Evolutionary conservation across 306 rosid genomes (phyloP).

Genomic region (Glycine latifolia): DNA sequence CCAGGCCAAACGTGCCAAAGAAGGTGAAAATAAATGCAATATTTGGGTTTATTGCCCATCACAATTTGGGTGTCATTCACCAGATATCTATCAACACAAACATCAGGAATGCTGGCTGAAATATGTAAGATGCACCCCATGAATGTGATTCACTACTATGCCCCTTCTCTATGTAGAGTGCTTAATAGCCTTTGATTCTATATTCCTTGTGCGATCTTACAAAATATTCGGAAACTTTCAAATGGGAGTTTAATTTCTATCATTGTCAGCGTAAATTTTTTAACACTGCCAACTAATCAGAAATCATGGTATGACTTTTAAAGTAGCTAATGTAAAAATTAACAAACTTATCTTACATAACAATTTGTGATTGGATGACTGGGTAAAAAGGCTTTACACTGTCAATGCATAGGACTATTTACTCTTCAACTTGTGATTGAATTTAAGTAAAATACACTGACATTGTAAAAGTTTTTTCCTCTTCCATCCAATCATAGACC

Average conservation of each 20-base stretch:
- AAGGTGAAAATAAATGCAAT: constrained; percentile 80
- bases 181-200: constrained; percentile 8
- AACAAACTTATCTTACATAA: background rate
- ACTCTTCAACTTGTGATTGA: background rate
- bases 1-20: constrained; percentile 72
- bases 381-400: background rate
- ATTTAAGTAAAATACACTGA: background rate
- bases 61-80: constrained; percentile 88
- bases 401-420: background rate
- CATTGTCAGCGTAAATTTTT: background rate
- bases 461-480: background rate
- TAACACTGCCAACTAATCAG: background rate
- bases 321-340: background rate
- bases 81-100: constrained; percentile 83
- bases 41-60: constrained; percentile 96
- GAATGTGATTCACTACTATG: constrained; percentile 7
- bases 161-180: background rate
- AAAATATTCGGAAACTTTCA: background rate
- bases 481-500: background rate
- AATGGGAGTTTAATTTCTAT: background rate
- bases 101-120: constrained; percentile 93
- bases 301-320: background rate
- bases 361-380: background rate
- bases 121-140: constrained; percentile 66
- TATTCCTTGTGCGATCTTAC: background rate